Conservation (phyloP, 2,329 filamentous ascomycete species). For the Colletotrichum sp. region DNA sequence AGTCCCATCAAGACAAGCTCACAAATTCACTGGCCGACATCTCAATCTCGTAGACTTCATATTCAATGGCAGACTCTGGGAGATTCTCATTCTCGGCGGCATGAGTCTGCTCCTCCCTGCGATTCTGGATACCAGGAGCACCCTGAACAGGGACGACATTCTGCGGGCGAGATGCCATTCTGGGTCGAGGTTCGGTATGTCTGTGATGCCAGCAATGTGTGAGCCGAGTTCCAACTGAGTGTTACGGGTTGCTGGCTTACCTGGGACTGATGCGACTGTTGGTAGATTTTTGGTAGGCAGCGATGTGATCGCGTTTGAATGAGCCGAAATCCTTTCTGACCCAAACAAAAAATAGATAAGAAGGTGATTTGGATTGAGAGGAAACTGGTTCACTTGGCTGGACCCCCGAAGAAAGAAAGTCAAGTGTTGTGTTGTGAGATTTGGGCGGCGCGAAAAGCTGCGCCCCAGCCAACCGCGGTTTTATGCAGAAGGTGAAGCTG, state of each 20-base stretch:
- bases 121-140: not conserved
- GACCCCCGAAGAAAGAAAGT: not conserved
- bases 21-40: not conserved
- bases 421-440: not conserved
- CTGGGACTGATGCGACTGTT: not conserved
- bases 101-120: not conserved
- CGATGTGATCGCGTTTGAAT: not conserved
- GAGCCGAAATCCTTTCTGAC: not conserved
- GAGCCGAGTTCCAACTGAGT: not conserved
- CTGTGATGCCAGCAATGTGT: not conserved
- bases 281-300: not conserved
- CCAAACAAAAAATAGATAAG: not conserved
- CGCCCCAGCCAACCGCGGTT: not conserved
- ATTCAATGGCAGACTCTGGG: not conserved
- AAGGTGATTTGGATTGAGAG: not conserved
- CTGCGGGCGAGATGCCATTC: not conserved
- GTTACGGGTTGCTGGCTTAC: not conserved
- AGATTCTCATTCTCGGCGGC: not conserved
- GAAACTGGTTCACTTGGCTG: not conserved
- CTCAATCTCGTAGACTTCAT: not conserved
- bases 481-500: not conserved
- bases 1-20: not conserved
- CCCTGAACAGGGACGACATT: not conserved
- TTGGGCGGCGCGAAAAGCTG: not conserved
- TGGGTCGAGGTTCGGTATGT: not conserved